These are phyloP conservation scores for Paecilomyces sp. DNA, from an alignment of 2,329 filamentous ascomycete genomes.

Conservation along the genomic window DNA sequence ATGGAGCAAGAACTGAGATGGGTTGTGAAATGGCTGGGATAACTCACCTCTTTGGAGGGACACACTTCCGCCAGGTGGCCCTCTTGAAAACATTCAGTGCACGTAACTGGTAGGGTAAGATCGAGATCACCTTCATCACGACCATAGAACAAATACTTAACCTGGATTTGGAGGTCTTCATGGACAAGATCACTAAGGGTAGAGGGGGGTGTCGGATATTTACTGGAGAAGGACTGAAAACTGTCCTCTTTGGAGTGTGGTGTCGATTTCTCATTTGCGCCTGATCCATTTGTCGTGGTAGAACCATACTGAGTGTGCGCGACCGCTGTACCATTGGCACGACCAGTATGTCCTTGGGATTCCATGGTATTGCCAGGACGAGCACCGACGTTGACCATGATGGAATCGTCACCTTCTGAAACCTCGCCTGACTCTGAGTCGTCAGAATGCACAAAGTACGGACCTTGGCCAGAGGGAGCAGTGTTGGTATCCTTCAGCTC, in stretches of 20 bases:
- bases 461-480: background rate
- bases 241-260: constrained; percentile 25
- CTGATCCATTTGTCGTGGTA: background rate
- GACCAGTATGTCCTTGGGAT: background rate
- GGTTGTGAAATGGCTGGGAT: background rate
- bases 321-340: background rate
- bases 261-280: background rate
- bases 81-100: constrained; percentile 33
- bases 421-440: constrained; percentile 17
- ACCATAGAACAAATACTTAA: constrained; percentile 34
- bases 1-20: background rate
- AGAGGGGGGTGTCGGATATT: constrained; percentile 26
- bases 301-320: background rate
- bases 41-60: constrained; percentile 34
- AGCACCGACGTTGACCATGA: constrained; percentile 34
- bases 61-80: constrained; percentile 39
- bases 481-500: background rate
- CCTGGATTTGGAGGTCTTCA: constrained; percentile 33
- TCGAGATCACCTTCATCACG: constrained; percentile 30
- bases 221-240: constrained; percentile 23
- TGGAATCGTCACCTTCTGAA: constrained; percentile 33
- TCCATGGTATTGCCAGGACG: constrained; percentile 6
- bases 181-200: constrained; percentile 30
- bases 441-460: constrained; percentile 17
- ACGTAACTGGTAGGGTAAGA: constrained; percentile 33